Evolutionary conservation across 164 flowering plant species (phyloP).

Genomic region (Cinnamomum chago): DNA sequence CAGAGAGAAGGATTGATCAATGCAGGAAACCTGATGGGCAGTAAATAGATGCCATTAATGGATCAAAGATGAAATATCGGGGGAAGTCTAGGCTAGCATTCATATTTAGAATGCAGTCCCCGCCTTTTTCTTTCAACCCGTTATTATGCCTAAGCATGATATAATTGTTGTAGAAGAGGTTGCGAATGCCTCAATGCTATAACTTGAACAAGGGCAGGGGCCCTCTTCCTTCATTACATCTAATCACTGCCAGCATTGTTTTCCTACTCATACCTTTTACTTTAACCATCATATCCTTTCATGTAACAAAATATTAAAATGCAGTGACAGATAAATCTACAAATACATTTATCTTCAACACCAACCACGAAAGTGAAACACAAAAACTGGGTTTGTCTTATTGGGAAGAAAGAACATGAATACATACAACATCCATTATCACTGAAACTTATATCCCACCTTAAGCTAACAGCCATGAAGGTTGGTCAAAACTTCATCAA

Average conservation of each 20-base stretch:
- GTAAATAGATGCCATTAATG: slow-evolving; percentile 16
- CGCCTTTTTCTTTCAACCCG: slow-evolving; percentile 52
- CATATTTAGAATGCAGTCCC: slow-evolving; percentile 50
- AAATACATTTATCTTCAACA: no score
- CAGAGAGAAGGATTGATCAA: slow-evolving; percentile 42
- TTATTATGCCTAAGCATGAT: slow-evolving; percentile 8
- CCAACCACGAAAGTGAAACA: no score
- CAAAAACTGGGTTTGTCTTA: no score
- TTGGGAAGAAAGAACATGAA: neutral
- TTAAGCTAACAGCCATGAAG: no score
- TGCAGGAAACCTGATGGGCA: slow-evolving; percentile 36
- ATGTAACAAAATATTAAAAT: slow-evolving; percentile 12
- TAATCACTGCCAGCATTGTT: slow-evolving; percentile 18
- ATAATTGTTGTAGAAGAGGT: slow-evolving; percentile 46
- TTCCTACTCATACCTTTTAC: slow-evolving; percentile 64
- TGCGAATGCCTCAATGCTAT: slow-evolving; percentile 46
- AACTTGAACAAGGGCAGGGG: slow-evolving; percentile 45
- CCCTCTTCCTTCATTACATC: slow-evolving; percentile 44
- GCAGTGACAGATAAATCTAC: neutral
- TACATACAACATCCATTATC: neutral
- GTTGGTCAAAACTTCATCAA: no score
- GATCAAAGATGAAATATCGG: slow-evolving; percentile 20
- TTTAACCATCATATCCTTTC: slow-evolving; percentile 42
- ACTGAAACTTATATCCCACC: neutral
- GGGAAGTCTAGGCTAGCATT: slow-evolving; percentile 50